Base-by-base conservation (phyloP, 345 rosid genomes). In the Hirschfeldia incana region DNA sequence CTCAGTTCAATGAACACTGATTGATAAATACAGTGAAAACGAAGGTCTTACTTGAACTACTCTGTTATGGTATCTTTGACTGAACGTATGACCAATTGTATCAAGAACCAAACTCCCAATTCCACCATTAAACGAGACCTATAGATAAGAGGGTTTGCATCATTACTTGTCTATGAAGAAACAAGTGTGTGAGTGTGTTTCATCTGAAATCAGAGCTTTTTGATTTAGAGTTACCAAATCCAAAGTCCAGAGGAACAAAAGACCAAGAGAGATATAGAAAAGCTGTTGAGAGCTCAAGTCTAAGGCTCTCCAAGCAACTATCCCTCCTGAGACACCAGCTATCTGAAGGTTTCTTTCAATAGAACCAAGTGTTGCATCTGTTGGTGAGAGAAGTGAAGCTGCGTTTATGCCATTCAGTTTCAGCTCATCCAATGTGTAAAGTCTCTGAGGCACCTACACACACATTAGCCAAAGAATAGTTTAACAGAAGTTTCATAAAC, bases 121-220 rank as follows among this genome's bases (percentile, higher is more conserved):
- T 74, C 98, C 98, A 58, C 98, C 98, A 81, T 85, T 88, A 66
- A 89, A 88, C 30, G 98, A 88, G 69, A 92, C 89, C 98, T 94
- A 53, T 17, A 62, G 2, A 29, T 68, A 67, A 70, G 67, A 67
- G 36, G 10, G 27, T 55, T 55, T 61, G 15, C 44, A 74, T 72
- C 69, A 63, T 4, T 12, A 51, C 36, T 27, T 62, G 69, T 12
- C 44, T n/a, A 73, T 33, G 59, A 74, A 51, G 61, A 69, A 46
- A 21, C 59, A 36, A 42, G 10, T 32, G 8, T 36, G 69, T 62
- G 70, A 37, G 61, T 29, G 60, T 51, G 60, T 29, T 62, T 68
- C 17, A 49, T 60, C 42, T 27, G 4, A 36, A 34, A 34, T 36
- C 17, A 28, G 28, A 76, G 53, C 11, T 59, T 2, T 53, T 59